These are phyloP conservation scores for Geotrichum australiense DNA, from an alignment of 1,139 yeast genomes.

Conservation along the genomic window DNA sequence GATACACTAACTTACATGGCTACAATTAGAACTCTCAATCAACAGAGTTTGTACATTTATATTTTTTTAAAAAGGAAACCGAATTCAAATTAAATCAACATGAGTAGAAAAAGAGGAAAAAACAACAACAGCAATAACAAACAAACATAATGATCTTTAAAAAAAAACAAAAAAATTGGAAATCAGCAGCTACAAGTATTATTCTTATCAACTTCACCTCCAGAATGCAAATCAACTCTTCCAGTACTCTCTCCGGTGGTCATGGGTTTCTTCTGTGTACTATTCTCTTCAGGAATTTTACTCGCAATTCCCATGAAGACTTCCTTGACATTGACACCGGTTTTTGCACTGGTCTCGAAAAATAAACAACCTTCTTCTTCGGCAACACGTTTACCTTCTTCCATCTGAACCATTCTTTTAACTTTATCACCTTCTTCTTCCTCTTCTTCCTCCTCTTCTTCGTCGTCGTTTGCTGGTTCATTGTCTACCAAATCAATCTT, in stretches of 20 bases:
- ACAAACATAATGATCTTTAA: too few relatives aligned
- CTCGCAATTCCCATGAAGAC: conserved; percentile 88
- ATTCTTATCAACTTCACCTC: conserved; percentile 6
- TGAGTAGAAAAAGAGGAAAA: too few relatives aligned
- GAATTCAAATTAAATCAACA: too few relatives aligned
- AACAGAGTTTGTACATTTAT: too few relatives aligned
- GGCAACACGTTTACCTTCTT: conserved; percentile 77
- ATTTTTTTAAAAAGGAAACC: too few relatives aligned
- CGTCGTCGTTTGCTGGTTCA: conserved; percentile 34
- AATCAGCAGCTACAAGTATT: conserved; percentile 5
- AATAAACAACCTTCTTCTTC: conserved; percentile 81
- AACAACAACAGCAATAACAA: too few relatives aligned
- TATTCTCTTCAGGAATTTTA: conserved; percentile 53
- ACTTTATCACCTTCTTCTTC: conserved; percentile 27
- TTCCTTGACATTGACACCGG: conserved; percentile 85
- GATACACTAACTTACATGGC: too few relatives aligned
- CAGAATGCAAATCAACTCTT: conserved; percentile 15
- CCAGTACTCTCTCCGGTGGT: conserved; percentile 10
- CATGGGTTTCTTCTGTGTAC: conserved; percentile 2
- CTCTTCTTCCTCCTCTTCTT: conserved; percentile 31
- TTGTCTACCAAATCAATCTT: conserved; percentile 57
- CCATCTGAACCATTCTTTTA: conserved; percentile 73
- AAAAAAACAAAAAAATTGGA: too few relatives aligned
- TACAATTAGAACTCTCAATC: too few relatives aligned
- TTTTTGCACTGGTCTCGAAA: conserved; percentile 93